Base-by-base conservation (phyloP, 768 basidiomycete genomes). In the Lactarius deliciosus region DNA sequence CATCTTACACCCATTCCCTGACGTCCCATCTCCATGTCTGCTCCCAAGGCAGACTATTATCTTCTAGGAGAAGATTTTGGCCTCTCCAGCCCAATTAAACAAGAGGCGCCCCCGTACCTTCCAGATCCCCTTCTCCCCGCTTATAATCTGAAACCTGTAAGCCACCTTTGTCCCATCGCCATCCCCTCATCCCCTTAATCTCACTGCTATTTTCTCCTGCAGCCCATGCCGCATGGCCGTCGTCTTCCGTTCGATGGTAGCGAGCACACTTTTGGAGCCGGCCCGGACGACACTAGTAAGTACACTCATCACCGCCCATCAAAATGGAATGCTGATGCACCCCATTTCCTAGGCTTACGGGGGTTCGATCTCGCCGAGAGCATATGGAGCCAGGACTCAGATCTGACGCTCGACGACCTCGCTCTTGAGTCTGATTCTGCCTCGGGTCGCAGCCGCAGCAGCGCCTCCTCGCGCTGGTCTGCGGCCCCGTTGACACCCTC, bases 311-410 rank as follows among this genome's bases (percentile, higher is more conserved):
- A 67, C 47, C 61, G 66, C 62, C 36, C 62, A 47, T 64, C 38
- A 40, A 38, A 13, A 4, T 20, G 58, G 30, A 22, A 60, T 18
- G 41, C 58, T 68, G 40, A 68, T 32, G 5, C 10, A 18, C n/a
- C 11, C 2, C 47, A 1, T 22, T 3, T 2, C 16, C 3, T 15
- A 69, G 68, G 61, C 15, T 25, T 68, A 55, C 66, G 60, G 38
- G 68, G 60, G 25, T 68, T 69, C 32, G 66, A 67, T 47, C 65
- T 69, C 47, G 65, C 68, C 50, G 68, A 69, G 38, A 69, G 68
- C 58, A 68, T 69, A 32, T 69, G 68, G 68, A 69, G 68, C 28
- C 61, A 38, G 11, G 61, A 63, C 20, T 69, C 68, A 2, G 68
- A 69, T 38, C 36, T 69, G 47, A 69, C 68, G 1, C 65, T 69